phyloP scores from a whole-genome alignment of 2,329 filamentous ascomycete species.

The Scedosporium apiospermum region DNA sequence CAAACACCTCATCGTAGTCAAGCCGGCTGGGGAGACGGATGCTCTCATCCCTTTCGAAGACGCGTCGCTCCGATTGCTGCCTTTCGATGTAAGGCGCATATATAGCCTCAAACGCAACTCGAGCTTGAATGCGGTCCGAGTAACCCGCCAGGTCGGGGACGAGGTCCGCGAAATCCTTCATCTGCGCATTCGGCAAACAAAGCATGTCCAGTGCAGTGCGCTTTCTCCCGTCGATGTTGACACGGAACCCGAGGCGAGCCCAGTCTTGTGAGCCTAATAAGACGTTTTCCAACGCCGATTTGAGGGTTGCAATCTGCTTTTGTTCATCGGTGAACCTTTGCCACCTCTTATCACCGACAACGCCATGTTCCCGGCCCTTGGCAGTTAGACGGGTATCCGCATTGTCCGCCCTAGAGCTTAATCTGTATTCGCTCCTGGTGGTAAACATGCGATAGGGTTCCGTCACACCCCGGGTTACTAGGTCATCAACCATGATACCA shows the following conservation, averaged over 20 bases:
- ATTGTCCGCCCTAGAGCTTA: slow-evolving; percentile 87
- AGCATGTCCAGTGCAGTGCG: slow-evolving; percentile 75
- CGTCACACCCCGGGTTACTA: slow-evolving; percentile 91
- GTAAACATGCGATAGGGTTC: slow-evolving; percentile 99
- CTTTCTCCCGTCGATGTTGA: slow-evolving; percentile 54
- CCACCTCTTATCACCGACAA: slow-evolving; percentile 77
- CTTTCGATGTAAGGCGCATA: slow-evolving; percentile 81
- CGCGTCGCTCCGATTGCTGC: slow-evolving; percentile 56
- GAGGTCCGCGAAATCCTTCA: slow-evolving; percentile 45
- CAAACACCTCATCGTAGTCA: slow-evolving; percentile 64
- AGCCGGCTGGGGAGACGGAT: slow-evolving; percentile 63
- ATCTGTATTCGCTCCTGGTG: slow-evolving; percentile 86
- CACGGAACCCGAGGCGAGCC: slow-evolving; percentile 59
- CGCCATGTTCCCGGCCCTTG: slow-evolving; percentile 65
- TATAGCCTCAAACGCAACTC: slow-evolving; percentile 70
- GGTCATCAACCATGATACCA: slow-evolving; percentile 96
- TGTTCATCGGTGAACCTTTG: slow-evolving; percentile 54
- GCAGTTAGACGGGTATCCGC: slow-evolving; percentile 79
- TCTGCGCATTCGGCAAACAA: slow-evolving; percentile 50
- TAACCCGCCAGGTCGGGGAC: slow-evolving; percentile 50
- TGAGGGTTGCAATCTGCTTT: slow-evolving; percentile 58
- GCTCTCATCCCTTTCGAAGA: slow-evolving; percentile 67
- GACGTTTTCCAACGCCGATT: slow-evolving; percentile 46
- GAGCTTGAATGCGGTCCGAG: slow-evolving; percentile 47
- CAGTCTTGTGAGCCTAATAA: slow-evolving; percentile 54